Conservation (phyloP, 1,139 yeast species). For the Candida albicans region DNA sequence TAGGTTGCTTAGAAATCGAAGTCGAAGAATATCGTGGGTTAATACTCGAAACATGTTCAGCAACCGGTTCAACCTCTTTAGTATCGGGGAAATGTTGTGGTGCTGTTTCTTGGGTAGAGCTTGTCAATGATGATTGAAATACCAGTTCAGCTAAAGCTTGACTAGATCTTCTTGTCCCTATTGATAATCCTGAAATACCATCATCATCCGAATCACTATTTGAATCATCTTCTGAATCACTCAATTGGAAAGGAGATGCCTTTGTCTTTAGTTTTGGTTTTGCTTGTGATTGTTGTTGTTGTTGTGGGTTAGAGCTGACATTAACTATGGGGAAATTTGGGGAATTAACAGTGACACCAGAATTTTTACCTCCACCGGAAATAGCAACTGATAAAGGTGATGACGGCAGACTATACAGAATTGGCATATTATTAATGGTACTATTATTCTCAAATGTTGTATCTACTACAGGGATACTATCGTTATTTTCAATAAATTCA, state of each 20-base stretch:
- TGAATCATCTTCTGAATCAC: constrained; percentile 22
- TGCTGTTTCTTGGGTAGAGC: constrained; percentile 12
- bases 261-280: too few relatives aligned
- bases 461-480: constrained; percentile 23
- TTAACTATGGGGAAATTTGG: constrained; percentile 5
- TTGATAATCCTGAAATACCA: constrained; percentile 40
- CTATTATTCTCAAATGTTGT: constrained; percentile 20
- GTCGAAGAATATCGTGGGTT: constrained; percentile 39
- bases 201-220: constrained; percentile 20
- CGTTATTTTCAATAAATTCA: constrained; percentile 27
- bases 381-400: constrained; percentile 10
- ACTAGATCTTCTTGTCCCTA: constrained; percentile 42
- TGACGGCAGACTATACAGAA: constrained; percentile 10
- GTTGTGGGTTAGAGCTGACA: constrained; percentile 3
- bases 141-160: constrained; percentile 50
- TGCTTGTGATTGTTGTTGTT: constrained; percentile 7
- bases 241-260: constrained; percentile 18
- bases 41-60: constrained; percentile 27
- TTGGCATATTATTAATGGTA: constrained; percentile 12
- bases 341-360: background rate
- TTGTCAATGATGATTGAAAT: constrained; percentile 20
- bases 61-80: constrained; percentile 24
- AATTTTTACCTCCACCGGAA: background rate
- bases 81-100: constrained; percentile 14
- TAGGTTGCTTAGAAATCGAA: constrained; percentile 42